phyloP scores from a whole-genome alignment of 768 basidiomycete genomes.

The Naganishia vishniacii region DNA sequence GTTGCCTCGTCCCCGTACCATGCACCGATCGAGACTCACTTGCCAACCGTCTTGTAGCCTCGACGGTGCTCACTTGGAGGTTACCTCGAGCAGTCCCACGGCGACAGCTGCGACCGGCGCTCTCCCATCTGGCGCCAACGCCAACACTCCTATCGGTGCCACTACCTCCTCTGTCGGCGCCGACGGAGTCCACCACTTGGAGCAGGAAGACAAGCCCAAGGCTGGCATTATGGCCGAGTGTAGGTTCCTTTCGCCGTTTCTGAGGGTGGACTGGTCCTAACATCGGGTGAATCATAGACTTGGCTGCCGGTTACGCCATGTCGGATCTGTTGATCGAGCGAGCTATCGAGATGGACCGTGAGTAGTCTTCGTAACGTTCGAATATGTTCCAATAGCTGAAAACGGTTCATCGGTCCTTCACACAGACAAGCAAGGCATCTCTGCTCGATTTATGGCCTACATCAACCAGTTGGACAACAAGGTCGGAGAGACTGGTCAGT shows the following conservation, averaged over 20 bases:
- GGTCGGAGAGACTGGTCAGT: constrained; percentile 44
- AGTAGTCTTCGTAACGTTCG: constrained; percentile 56
- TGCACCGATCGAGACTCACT: not conserved
- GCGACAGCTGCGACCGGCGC: constrained; percentile 34
- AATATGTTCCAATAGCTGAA: constrained; percentile 6
- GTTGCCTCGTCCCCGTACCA: constrained; percentile 27
- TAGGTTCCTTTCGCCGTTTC: not conserved
- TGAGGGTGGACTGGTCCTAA: not conserved
- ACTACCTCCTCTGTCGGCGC: constrained; percentile 5
- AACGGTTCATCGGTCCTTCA: not conserved
- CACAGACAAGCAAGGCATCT: constrained; percentile 71
- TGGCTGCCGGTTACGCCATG: constrained; percentile 80
- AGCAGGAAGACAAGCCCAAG: constrained; percentile 82
- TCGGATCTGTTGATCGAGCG: constrained; percentile 68
- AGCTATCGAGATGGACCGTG: constrained; percentile 53
- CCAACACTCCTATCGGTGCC: constrained; percentile 43
- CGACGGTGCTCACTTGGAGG: constrained; percentile 63
- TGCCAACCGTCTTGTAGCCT: constrained; percentile 51
- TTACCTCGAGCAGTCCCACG: constrained; percentile 47
- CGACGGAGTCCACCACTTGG: constrained; percentile 49
- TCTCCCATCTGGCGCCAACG: constrained; percentile 41
- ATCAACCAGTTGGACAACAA: constrained; percentile 66
- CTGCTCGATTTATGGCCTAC: constrained; percentile 72
- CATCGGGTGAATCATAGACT: constrained; percentile 48
- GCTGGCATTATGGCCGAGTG: constrained; percentile 32